Conservation (phyloP, 2,329 filamentous ascomycete genomes). For the Drechslera avenae region DNA sequence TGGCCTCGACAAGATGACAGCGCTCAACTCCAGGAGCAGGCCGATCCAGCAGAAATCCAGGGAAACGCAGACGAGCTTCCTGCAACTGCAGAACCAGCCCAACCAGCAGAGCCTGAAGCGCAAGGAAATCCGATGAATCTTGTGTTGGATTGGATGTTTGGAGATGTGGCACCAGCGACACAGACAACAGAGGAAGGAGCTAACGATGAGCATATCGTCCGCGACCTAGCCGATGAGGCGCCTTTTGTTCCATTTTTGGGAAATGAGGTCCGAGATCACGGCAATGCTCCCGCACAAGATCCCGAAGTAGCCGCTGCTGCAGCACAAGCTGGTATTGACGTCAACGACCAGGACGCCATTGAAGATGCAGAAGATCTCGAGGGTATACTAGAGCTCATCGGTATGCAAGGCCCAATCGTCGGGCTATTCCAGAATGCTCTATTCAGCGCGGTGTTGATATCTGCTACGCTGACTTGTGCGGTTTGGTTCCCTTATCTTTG, state of each 20-base stretch:
- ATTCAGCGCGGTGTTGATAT: conserved; percentile 87
- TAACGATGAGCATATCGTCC: conserved; percentile 65
- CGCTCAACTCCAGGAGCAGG: background rate
- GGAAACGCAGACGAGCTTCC: conserved; percentile 6
- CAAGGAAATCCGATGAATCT: conserved; percentile 34
- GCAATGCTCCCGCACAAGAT: conserved; percentile 49
- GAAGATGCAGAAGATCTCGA: conserved; percentile 92
- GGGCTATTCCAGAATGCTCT: conserved; percentile 93
- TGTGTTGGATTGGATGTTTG: conserved; percentile 56
- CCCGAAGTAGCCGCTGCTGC: conserved; percentile 67
- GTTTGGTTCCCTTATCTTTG: conserved; percentile 92
- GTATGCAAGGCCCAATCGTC: conserved; percentile 90
- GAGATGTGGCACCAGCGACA: conserved; percentile 48
- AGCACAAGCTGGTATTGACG: conserved; percentile 71
- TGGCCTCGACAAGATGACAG: conserved; percentile 4
- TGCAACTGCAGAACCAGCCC: conserved; percentile 8
- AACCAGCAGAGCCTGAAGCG: conserved; percentile 18
- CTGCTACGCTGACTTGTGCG: conserved; percentile 81
- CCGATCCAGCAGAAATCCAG: conserved; percentile 2
- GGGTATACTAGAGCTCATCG: conserved; percentile 92
- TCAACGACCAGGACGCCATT: conserved; percentile 70
- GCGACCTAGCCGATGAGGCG: conserved; percentile 64
- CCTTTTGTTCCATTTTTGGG: conserved; percentile 63
- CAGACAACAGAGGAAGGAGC: conserved; percentile 34
- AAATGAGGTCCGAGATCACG: conserved; percentile 40